These are phyloP conservation scores for Leishmania tarentolae DNA, from an alignment of 208 protist species.

Conservation along the genomic window DNA sequence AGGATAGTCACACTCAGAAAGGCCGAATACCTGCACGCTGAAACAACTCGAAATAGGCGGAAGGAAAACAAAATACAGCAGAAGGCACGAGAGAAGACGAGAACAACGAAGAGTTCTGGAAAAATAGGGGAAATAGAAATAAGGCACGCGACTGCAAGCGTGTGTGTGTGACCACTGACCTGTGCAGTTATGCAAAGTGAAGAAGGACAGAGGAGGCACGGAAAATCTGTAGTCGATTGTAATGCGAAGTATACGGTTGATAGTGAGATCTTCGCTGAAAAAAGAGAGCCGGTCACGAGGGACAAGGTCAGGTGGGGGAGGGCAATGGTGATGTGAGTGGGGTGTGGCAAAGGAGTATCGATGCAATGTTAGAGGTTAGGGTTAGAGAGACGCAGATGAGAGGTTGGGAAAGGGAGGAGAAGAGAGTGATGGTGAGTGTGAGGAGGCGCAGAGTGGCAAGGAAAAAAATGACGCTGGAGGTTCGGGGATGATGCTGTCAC, in stretches of 20 bases:
- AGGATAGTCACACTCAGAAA: not conserved
- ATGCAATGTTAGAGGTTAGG: not conserved
- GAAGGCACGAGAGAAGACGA: not conserved
- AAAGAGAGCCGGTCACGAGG: not conserved
- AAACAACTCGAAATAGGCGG: not conserved
- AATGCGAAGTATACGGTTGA: not conserved
- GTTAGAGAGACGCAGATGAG: not conserved
- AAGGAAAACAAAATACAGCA: not conserved
- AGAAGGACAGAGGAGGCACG: not conserved
- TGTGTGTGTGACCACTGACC: not conserved
- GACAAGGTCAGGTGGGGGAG: not conserved
- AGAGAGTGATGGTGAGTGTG: not conserved
- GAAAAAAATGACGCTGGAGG: not conserved
- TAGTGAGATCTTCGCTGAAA: not conserved
- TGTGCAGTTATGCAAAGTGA: not conserved
- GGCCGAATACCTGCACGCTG: not conserved
- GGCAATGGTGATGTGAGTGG: not conserved
- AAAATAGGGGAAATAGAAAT: too few relatives aligned
- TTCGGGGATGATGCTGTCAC: not conserved
- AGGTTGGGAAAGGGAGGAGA: not conserved
- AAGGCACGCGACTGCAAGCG: too few relatives aligned
- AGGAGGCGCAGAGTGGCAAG: not conserved
- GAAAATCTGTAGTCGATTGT: not conserved
- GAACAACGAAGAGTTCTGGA: too few relatives aligned
- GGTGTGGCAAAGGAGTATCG: not conserved